Percentiles rank a stretch among this genome's conserved stretches.
Conservation (phyloP, 78 protist species). For the Dictyostelium citrinum region DNA sequence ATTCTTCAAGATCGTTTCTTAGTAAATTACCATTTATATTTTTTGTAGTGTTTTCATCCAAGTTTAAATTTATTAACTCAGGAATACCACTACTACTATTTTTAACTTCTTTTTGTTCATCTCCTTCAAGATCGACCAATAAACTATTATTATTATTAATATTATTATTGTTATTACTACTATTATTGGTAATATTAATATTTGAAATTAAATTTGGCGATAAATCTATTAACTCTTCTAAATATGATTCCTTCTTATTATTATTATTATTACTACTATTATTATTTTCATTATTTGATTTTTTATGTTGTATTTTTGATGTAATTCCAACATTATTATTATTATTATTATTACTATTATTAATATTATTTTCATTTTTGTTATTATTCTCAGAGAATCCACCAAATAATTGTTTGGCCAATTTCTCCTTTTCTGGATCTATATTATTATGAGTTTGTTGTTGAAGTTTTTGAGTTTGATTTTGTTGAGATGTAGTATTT, state of each 20-base stretch:
- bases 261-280: neutral
- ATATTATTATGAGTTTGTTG: neutral
- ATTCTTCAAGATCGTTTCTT: neutral
- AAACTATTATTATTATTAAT: neutral
- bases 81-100: neutral
- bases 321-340: neutral
- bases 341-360: neutral
- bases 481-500: neutral
- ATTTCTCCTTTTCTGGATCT: constrained; percentile 51
- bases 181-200: neutral
- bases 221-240: neutral
- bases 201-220: neutral
- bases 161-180: neutral
- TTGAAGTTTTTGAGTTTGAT: neutral
- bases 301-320: neutral
- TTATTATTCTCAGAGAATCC: constrained; percentile 9
- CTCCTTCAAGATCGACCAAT: neutral
- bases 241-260: neutral
- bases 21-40: neutral
- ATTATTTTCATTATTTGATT: neutral
- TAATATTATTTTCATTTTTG: neutral
- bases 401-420: constrained; percentile 59
- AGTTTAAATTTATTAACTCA: neutral
- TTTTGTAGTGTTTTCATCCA: neutral
- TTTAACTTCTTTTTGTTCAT: neutral